Evolutionary conservation across 2,329 filamentous ascomycete genomes (phyloP), one percentile per base, ranked within the genome.

Genomic region (Venturia effusa): DNA sequence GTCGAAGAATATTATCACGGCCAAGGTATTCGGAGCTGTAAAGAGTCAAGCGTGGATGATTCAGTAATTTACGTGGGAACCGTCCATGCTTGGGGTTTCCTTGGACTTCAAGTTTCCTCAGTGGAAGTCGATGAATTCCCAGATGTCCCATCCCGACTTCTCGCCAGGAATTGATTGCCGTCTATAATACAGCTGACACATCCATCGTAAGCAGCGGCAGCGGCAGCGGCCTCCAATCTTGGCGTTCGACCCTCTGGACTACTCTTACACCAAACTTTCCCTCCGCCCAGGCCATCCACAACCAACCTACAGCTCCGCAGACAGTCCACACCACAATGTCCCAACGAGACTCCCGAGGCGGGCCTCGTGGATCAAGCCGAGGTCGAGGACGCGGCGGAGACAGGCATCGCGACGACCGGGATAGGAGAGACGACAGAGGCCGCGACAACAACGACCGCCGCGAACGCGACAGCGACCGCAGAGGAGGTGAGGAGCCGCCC

Each of bases 381-480:
- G 51, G 51, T 15, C 13, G 51, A 57, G 51, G 51, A 57, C 27
- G 51, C 15, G 51, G 51, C 17, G 51, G 51, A 32, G 51, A 57
- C 30, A 34, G 51, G 19, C 15, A 57, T 57, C 51, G 51, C 15
- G 27, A 34, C 7, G 27, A 57, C 8, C 27, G 51, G 45, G 45
- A 51, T 24, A 51, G 45, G 27, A 51, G 22, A 51, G 27, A 57
- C 27, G 51, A 57, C 7, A 32, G 51, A 57, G 51, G 51, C 51
- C 27, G 30, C 51, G 51, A 57, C 51, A 32, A 30, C 8, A 32
- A 57, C 51, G 51, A 57, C 51, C 27, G 51, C 27, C 51, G 51
- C 30, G 51, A 57, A 22, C 51, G 51, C 51, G 51, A 57, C 51
- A 57, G 34, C 51, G 51, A 57, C 51, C 51, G 51, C 51, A 57